These are phyloP conservation scores for Zymoseptoria pseudotritici DNA, from an alignment of 2,329 filamentous ascomycete genomes.

Conservation along the genomic window DNA sequence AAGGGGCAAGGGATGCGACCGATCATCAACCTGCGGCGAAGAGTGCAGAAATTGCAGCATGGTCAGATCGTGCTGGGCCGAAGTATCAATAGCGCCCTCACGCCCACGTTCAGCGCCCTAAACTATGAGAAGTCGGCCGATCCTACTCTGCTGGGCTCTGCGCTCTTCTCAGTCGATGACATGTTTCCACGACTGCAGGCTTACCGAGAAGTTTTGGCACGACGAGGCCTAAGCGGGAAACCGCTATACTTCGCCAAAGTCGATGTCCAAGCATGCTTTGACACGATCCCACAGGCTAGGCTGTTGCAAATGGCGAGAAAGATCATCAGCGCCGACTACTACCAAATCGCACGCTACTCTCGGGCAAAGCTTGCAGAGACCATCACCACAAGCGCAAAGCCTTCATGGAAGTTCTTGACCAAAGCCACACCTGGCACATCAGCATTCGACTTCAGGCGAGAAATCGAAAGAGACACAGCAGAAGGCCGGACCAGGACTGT, in stretches of 20 bases:
- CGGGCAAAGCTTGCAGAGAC: conserved; percentile 53
- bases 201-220: conserved; percentile 53
- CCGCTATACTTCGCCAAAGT: conserved; percentile 82
- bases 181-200: conserved; percentile 64
- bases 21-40: conserved; percentile 76
- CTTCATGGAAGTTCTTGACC: conserved; percentile 35
- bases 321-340: conserved; percentile 52
- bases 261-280: conserved; percentile 87
- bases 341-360: conserved; percentile 66
- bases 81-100: conserved; percentile 64
- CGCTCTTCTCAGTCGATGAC: conserved; percentile 73
- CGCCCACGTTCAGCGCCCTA: conserved; percentile 67
- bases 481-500: conserved; percentile 55
- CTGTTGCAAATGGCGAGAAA: conserved; percentile 59
- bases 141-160: conserved; percentile 61
- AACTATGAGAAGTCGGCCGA: conserved; percentile 60
- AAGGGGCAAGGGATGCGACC: conserved; percentile 70
- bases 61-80: conserved; percentile 50
- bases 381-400: conserved; percentile 28
- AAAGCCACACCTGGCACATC: conserved; percentile 29
- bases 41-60: conserved; percentile 46
- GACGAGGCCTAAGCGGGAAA: conserved; percentile 27
- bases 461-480: conserved; percentile 16
- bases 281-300: conserved; percentile 80
- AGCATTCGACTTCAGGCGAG: conserved; percentile 26